Evolutionary conservation across 768 basidiomycete genomes (phyloP).

Genomic region (Coprinopsis cinerea): DNA sequence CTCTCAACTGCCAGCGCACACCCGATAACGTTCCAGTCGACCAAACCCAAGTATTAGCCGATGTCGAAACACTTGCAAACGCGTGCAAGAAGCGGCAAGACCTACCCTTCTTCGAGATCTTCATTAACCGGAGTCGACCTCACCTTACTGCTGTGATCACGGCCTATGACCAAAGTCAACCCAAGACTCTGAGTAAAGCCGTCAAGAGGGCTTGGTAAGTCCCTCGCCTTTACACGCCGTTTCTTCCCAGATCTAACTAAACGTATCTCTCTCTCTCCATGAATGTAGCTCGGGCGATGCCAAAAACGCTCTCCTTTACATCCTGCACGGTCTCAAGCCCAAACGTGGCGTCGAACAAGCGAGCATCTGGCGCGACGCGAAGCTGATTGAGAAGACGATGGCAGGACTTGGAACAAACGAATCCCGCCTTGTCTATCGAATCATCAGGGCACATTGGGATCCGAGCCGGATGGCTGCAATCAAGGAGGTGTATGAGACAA

Average conservation of each 20-base stretch:
- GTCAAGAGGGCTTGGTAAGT: constrained; percentile 37
- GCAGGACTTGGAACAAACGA: constrained; percentile 48
- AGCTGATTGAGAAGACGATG: constrained; percentile 48
- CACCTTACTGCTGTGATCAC: constrained; percentile 36
- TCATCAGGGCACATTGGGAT: constrained; percentile 52
- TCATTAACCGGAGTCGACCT: constrained; percentile 42
- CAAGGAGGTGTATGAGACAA: constrained; percentile 40
- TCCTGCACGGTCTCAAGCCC: constrained; percentile 37
- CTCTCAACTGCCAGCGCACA: constrained; percentile 36
- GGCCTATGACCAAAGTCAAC: constrained; percentile 24
- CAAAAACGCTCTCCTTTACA: constrained; percentile 37
- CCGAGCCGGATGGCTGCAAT: constrained; percentile 36
- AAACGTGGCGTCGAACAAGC: constrained; percentile 33
- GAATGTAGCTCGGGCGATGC: constrained; percentile 36
- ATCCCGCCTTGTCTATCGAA: constrained; percentile 32
- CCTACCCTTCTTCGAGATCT: constrained; percentile 39
- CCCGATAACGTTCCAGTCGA: constrained; percentile 32
- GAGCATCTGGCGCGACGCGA: constrained; percentile 47
- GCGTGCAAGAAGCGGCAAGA: constrained; percentile 32
- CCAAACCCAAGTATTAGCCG: constrained; percentile 31
- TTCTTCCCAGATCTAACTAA: neutral
- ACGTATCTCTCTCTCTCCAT: neutral
- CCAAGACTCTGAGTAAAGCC: constrained; percentile 30
- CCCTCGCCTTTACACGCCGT: neutral
- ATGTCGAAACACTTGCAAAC: constrained; percentile 36